phyloP scores from a whole-genome alignment of 1,284 basidiomycete genomes.

The Puccinia triticina region DNA sequence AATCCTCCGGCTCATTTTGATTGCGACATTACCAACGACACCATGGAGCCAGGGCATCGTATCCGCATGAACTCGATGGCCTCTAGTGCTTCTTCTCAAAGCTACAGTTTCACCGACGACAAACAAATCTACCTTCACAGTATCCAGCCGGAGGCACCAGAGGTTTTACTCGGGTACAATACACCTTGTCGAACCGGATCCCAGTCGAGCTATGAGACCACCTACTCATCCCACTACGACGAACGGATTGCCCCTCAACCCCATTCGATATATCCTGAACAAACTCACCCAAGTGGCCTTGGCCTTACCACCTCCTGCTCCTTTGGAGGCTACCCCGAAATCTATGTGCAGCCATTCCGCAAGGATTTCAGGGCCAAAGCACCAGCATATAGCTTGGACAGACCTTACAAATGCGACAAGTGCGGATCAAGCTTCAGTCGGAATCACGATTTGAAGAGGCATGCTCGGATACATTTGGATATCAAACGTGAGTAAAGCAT shows the following conservation, averaged over 20 bases:
- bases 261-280: neutral
- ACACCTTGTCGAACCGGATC: neutral
- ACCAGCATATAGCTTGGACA: conserved; percentile 1
- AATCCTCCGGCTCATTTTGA: neutral
- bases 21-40: neutral
- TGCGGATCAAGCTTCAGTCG: conserved; percentile 57
- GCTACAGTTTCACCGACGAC: conserved; percentile 18
- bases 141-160: neutral
- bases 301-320: neutral
- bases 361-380: conserved; percentile 7
- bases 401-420: conserved; percentile 56
- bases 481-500: conserved; percentile 54
- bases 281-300: neutral
- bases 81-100: conserved; percentile 23
- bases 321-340: conserved; percentile 1
- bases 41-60: neutral
- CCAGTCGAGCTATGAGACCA: conserved; percentile 2
- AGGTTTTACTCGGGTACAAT: neutral
- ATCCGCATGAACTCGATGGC: conserved; percentile 24
- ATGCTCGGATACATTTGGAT: conserved; percentile 58
- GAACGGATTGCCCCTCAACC: neutral
- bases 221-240: neutral
- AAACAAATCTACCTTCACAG: neutral
- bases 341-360: neutral
- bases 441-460: conserved; percentile 58